Evolutionary conservation across 1,139 yeast species (phyloP), one percentile per base, ranked within the genome.

Genomic region (Geotrichum bryndzae): DNA sequence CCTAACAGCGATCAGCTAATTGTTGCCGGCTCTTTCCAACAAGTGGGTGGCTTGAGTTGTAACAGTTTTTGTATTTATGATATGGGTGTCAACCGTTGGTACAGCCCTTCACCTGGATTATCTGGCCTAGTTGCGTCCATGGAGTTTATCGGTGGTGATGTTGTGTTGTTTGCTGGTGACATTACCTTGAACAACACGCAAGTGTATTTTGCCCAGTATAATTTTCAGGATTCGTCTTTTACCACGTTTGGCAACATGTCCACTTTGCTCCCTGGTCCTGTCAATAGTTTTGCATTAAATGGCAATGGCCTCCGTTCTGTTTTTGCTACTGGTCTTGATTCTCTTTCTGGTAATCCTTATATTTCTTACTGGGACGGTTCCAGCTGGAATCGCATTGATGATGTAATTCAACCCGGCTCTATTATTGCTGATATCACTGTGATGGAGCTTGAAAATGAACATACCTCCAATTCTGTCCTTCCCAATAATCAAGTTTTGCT

Each of bases 1-100:
- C 86, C 84, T 46, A 75, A 76, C 38, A 79, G 79, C 8, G 72
- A 79, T 29, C 78, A 81, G 29, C 72, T 91, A 23, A 77, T 90
- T 51, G 88, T 90, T 11, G 96, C 90, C 57, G 99, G 99, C 25
- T 79, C 84, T 56, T 90, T 90, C 69, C 80, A 80, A 38, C 73
- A 78, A 48, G 87, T 88, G 2, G 86, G 88, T 0, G 78, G 85
- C 8, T 75, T 82, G 64, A 76, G 78, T 54, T 90, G 97, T 74
- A 74, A 78, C 1, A 82, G 85, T 1, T 74, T 90, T 57, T 90
- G 96, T 71, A 76, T 88, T 53, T 90, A 84, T 71, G 88, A 87
- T 67, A 73, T 87, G 62, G 72, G 75, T 2, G 77, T 78, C 53
- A 80, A 81, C 3, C 78, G 83, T 56, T 87, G 90, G 94, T 77